Conservation (phyloP, 768 basidiomycete species). For the Cytidiella melzeri region DNA sequence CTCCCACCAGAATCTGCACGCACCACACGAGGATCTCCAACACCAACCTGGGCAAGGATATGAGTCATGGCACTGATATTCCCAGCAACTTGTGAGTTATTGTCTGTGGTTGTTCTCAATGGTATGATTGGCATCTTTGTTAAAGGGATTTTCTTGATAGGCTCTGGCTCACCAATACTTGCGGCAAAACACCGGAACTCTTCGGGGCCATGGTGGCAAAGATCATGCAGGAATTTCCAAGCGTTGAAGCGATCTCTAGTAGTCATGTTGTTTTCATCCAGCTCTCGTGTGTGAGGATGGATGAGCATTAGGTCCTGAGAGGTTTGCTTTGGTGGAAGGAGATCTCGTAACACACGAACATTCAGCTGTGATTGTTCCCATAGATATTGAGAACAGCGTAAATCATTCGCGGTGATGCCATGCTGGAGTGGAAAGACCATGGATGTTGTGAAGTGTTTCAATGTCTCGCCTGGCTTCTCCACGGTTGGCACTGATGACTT, state of each 20-base stretch:
- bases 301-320: too few relatives aligned
- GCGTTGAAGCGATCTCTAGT: constrained; percentile 2
- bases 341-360: too few relatives aligned
- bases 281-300: too few relatives aligned
- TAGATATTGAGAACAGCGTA: constrained; percentile 28
- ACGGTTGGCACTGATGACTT: constrained; percentile 24
- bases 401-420: constrained; percentile 17
- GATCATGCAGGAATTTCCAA: constrained; percentile 23
- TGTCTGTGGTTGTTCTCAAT: constrained; percentile 16
- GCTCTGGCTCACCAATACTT: constrained; percentile 11
- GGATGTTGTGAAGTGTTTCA: constrained; percentile 31
- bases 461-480: constrained; percentile 21
- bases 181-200: constrained; percentile 5
- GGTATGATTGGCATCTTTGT: constrained; percentile 16
- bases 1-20: not conserved
- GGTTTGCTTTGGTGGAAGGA: too few relatives aligned
- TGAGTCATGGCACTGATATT: constrained; percentile 20
- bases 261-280: too few relatives aligned
- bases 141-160: constrained; percentile 15
- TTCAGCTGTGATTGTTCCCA: constrained; percentile 28
- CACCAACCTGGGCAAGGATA: constrained; percentile 14
- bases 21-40: constrained; percentile 6
- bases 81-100: constrained; percentile 15
- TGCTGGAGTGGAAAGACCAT: constrained; percentile 25
- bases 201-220: constrained; percentile 22